These are phyloP conservation scores for Epichloe brachyelytri DNA, from an alignment of 2,329 filamentous ascomycete genomes.

Conservation along the genomic window DNA sequence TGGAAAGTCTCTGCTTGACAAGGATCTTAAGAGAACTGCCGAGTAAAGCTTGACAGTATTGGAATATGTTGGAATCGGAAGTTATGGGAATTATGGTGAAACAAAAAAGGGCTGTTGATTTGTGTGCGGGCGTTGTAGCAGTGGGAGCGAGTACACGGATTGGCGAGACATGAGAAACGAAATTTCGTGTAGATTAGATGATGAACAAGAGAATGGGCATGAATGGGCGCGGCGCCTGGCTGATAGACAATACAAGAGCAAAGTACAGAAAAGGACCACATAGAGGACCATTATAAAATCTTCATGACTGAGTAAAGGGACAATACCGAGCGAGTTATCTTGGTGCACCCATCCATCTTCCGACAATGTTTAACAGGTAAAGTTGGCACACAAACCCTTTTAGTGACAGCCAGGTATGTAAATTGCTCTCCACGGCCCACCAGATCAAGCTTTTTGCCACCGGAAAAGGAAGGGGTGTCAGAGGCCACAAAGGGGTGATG, in stretches of 20 bases:
- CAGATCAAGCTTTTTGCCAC: too few relatives aligned
- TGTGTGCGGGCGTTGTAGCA: conserved; percentile 2
- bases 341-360: too few relatives aligned
- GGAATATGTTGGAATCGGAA: too few relatives aligned
- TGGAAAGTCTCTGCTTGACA: conserved; percentile 69
- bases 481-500: too few relatives aligned
- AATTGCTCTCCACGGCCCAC: too few relatives aligned
- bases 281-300: too few relatives aligned
- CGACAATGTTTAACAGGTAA: too few relatives aligned
- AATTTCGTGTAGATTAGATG: conserved; percentile 2
- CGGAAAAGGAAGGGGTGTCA: too few relatives aligned
- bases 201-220: neutral
- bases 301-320: too few relatives aligned
- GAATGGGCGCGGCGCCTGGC: neutral
- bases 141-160: neutral
- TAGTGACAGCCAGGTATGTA: too few relatives aligned
- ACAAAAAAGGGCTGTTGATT: conserved; percentile 3
- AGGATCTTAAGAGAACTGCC: conserved; percentile 37
- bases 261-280: neutral
- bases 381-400: too few relatives aligned
- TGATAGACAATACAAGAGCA: neutral
- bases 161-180: conserved; percentile 1
- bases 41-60: conserved; percentile 8
- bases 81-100: neutral
- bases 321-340: too few relatives aligned